Base-by-base conservation (phyloP, 441 rosid species). In the Adansonia gregorii region DNA sequence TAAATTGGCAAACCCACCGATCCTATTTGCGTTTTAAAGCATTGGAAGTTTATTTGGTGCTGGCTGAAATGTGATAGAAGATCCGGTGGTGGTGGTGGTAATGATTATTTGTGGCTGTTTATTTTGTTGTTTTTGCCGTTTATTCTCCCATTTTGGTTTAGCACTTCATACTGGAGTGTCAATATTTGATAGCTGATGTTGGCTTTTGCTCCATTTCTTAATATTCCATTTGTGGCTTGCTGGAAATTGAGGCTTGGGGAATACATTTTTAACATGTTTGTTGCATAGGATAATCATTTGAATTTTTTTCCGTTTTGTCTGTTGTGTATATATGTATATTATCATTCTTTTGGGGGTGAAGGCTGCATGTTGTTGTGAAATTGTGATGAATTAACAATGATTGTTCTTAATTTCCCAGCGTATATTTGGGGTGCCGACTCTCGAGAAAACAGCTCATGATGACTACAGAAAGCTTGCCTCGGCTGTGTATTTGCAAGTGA, bases 401-500 rank as follows among this genome's bases (percentile, higher is more conserved):
- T 14, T 72, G 48, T 27, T 76, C 39, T 67, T 73, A 68, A 66
- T 65, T 80, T 86, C 64, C 43, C 90, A 96, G 99, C 81, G 93
- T 70, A 73, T 83, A 35, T 96, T 96, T 73, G 95, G 98, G 19
- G 98, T 96, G 72, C 0, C 97, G 27, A 89, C 96, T 27, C 90
- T 96, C 68, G 94, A 96, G 87, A 89, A 94, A 85, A 88, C 94
- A 8, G 98, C 97, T 72, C 92, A 90, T 74, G 91, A 96, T 80
- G 99, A 94, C 86, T 83, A 88, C 84, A 85, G 90, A 58, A 96
- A 96, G 89, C 98, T 94, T 60, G 99, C 99, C 76, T 92, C 98
- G n/a, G 99, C 98, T 45, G 78, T 96, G 51, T 96, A 96, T 85
- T 79, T 96, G 81, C 99, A 96, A 94, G 99, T 96, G 75, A 96